Base-by-base conservation (phyloP, 2,329 filamentous ascomycete species). In the Leptographium flavum region DNA sequence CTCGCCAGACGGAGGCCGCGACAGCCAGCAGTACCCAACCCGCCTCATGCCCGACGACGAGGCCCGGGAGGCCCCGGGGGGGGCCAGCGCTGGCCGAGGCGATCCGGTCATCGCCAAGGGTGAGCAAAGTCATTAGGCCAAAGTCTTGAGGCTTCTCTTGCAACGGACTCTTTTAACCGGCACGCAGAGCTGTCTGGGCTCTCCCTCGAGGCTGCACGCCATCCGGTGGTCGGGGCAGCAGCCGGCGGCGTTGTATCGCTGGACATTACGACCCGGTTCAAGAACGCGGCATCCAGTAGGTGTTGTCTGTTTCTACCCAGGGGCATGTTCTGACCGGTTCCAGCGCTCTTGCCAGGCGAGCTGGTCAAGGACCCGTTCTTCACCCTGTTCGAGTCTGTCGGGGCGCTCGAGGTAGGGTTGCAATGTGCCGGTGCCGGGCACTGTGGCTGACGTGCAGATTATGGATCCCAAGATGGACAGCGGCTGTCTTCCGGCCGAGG, bases 391-490 rank as follows among this genome's bases (percentile, higher is more conserved):
- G 92, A 96, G 65, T 83, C 88, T 41, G 92, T 98, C 54, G 85
- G 86, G 50, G 85, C 85, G 54, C 71, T 92, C 21, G 85, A 92
- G 74, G 79, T 74, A 60, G 46, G 64, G 50, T n/a, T n/a, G n/a
- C n/a, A n/a, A n/a, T n/a, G n/a, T n/a, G n/a, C n/a, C n/a, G n/a
- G n/a, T n/a, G n/a, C n/a, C n/a, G n/a, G n/a, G n/a, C n/a, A n/a
- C n/a, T n/a, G n/a, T n/a, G n/a, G n/a, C n/a, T n/a, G n/a, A n/a
- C n/a, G n/a, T n/a, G n/a, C 56, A 98, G 92, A 94, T 98, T 55
- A 95, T 95, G 86, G 92, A 98, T 58, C 81, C 85, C 1, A 98
- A 96, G 64, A 98, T 98, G 92, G 92, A 98, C 62, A 95, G 87
- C 58, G 92, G 92, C 25, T 87, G 82, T 52, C 69, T 93, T 7